These are phyloP conservation scores for Melaleuca quinquenervia DNA, from an alignment of 345 rosid species.

Conservation along the genomic window DNA sequence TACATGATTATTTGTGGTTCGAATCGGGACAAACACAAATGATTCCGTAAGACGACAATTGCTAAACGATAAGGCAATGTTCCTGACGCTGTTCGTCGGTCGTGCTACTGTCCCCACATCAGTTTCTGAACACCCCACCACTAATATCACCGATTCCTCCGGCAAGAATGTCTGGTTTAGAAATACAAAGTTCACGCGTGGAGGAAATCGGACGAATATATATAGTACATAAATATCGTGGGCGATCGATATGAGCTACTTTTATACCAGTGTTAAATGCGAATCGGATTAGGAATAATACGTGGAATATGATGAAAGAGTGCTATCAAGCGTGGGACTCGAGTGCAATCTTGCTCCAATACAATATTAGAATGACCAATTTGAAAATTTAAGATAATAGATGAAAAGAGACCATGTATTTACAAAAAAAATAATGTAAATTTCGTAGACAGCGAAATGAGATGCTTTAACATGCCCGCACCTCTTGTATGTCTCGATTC, in stretches of 20 bases:
- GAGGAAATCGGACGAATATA: background rate
- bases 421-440: background rate
- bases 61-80: background rate
- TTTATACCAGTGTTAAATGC: background rate
- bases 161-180: background rate
- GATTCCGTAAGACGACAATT: background rate
- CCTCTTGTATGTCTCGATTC: background rate
- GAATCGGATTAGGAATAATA: background rate
- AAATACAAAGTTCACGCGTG: background rate
- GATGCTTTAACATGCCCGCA: background rate
- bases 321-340: background rate
- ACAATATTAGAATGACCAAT: background rate
- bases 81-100: background rate
- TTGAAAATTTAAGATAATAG: background rate
- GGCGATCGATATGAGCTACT: background rate
- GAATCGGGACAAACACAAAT: background rate
- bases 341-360: background rate
- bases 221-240: background rate
- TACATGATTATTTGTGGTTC: background rate
- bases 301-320: background rate
- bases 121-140: background rate
- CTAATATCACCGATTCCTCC: background rate
- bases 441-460: background rate
- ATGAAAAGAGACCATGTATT: background rate
- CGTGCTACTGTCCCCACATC: background rate